A percentile compares a stretch with the other conserved stretches of the same genome.
Conservation (phyloP, 2,329 filamentous ascomycete species). For the Cladosporium sp. region DNA sequence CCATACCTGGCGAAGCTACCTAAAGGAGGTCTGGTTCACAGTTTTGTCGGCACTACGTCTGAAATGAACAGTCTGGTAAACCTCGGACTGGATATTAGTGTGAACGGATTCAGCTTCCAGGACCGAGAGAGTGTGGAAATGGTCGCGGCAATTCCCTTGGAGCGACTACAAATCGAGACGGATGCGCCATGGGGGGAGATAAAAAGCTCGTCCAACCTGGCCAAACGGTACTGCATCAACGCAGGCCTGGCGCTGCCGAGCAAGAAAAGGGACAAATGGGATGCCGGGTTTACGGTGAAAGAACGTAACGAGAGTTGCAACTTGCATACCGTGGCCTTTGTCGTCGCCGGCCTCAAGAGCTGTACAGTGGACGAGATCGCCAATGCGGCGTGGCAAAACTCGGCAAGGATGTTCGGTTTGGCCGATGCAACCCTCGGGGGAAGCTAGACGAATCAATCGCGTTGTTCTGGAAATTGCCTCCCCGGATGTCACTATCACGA, state of each 20-base stretch:
- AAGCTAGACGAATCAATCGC: constrained; percentile 6
- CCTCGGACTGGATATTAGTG: constrained; percentile 47
- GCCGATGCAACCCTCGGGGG: constrained; percentile 16
- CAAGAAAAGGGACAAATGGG: constrained; percentile 55
- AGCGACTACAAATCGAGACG: constrained; percentile 49
- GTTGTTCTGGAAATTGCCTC: constrained; percentile 2
- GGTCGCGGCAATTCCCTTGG: constrained; percentile 44
- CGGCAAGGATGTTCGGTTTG: constrained; percentile 36
- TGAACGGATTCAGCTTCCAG: constrained; percentile 53
- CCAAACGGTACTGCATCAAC: constrained; percentile 41
- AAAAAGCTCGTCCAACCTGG: constrained; percentile 37
- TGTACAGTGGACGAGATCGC: constrained; percentile 46
- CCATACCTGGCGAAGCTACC: constrained; percentile 43
- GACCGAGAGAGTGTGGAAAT: constrained; percentile 44
- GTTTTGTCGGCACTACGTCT: constrained; percentile 41
- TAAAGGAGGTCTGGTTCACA: constrained; percentile 42
- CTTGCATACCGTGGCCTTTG: constrained; percentile 49
- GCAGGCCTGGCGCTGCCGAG: constrained; percentile 36
- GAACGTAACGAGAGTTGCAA: constrained; percentile 54
- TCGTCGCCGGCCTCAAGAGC: constrained; percentile 53
- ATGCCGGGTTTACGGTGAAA: constrained; percentile 50
- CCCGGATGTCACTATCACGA: not conserved
- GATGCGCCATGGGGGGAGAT: constrained; percentile 54
- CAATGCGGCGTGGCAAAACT: constrained; percentile 42
- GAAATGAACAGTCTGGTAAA: constrained; percentile 44